These are phyloP conservation scores for Pseudofabraea citricarpa DNA, from an alignment of 2,329 filamentous ascomycete genomes.

Conservation along the genomic window DNA sequence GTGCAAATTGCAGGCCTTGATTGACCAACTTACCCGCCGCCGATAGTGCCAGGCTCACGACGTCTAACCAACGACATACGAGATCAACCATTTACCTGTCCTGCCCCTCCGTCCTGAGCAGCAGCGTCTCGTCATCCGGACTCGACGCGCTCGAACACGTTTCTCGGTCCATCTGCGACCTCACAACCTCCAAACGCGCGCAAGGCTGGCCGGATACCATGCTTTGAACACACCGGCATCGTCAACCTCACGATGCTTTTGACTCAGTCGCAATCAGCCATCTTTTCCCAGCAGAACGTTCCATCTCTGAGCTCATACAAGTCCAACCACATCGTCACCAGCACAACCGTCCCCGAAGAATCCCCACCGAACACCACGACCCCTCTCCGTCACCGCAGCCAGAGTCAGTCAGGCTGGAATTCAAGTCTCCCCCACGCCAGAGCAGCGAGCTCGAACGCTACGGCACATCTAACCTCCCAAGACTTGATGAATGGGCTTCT, in stretches of 20 bases:
- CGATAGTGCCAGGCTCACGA: background rate
- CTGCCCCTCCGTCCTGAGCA: background rate
- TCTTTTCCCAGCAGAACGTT: slow-evolving; percentile 40
- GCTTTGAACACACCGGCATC: slow-evolving; percentile 14
- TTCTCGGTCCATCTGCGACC: background rate
- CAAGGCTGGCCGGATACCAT: slow-evolving; percentile 4
- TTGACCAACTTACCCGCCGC: background rate
- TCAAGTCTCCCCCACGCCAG: no score
- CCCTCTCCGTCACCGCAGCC: background rate
- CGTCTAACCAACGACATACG: slow-evolving; percentile 1
- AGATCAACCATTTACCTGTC: background rate
- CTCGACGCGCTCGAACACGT: background rate
- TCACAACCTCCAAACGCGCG: background rate
- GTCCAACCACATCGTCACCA: background rate
- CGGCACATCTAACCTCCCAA: slow-evolving; percentile 13
- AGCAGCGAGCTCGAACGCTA: slow-evolving; percentile 9
- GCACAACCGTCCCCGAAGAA: background rate
- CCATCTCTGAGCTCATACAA: slow-evolving; percentile 33
- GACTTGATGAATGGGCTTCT: slow-evolving; percentile 56
- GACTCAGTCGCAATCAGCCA: slow-evolving; percentile 31
- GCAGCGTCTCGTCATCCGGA: background rate
- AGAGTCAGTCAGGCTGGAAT: slow-evolving; percentile 4
- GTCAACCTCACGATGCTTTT: slow-evolving; percentile 46
- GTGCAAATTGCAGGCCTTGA: background rate
- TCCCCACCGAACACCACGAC: background rate